phyloP scores from a whole-genome alignment of 176 grass and related monocot species.

The Phoenix dactylifera region DNA sequence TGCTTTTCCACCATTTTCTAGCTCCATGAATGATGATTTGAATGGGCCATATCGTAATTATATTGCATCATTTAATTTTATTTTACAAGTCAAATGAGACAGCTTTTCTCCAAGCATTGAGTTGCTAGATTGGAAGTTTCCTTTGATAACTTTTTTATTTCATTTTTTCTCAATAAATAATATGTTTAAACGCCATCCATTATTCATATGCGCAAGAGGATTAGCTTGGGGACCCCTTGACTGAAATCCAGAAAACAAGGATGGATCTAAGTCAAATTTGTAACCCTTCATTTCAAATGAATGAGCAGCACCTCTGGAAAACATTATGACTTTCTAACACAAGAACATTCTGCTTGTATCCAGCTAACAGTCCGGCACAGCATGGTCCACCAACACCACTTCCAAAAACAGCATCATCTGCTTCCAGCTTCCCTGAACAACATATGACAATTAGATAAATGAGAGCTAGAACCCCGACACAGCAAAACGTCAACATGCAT shows the following conservation, averaged over 20 bases:
- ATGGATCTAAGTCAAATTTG: conserved; percentile 84
- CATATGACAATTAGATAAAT: not conserved
- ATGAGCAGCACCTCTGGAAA: conserved; percentile 64
- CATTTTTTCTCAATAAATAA: not conserved
- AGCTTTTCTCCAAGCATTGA: not conserved
- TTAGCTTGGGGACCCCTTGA: conserved; percentile 78
- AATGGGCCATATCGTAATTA: no score
- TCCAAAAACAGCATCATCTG: conserved; percentile 73
- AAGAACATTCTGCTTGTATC: conserved; percentile 68
- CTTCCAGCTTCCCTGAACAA: conserved; percentile 44
- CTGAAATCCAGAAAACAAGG: conserved; percentile 85
- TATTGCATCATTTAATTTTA: conserved; percentile 45
- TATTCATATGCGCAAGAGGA: conserved; percentile 65
- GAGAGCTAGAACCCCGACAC: not conserved
- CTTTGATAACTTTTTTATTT: no score
- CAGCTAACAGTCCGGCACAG: conserved; percentile 66
- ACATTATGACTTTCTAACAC: conserved; percentile 85
- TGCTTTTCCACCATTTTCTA: no score
- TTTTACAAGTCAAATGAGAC: conserved; percentile 24
- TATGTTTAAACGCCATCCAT: not conserved
- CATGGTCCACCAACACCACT: conserved; percentile 78
- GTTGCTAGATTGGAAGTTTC: no score
- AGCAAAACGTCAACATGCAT: no score
- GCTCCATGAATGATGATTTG: no score
- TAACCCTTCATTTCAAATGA: conserved; percentile 89